Evolutionary conservation across 192 early-diverging fungal species (phyloP).

Genomic region (Coemansia sp.): DNA sequence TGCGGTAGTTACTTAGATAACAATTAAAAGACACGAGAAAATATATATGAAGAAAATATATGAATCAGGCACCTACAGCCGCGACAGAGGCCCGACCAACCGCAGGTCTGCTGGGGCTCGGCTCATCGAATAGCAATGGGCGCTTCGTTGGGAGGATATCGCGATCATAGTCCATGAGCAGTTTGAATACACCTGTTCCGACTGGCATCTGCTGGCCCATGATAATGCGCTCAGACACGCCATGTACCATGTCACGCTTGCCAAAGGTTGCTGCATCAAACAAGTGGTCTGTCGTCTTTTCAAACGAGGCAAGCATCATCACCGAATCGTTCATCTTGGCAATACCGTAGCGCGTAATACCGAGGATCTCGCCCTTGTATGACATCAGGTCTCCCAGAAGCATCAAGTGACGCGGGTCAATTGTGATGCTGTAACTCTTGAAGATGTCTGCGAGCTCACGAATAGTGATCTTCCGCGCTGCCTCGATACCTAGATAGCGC

Average conservation of each 20-base stretch:
- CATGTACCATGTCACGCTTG: slow-evolving; percentile 89
- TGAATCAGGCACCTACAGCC: neutral
- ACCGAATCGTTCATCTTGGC: slow-evolving; percentile 99
- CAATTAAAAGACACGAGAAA: too few relatives aligned
- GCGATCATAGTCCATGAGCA: slow-evolving; percentile 71
- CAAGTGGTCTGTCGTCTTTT: slow-evolving; percentile 99
- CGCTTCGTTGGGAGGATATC: slow-evolving; percentile 60
- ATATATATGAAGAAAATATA: too few relatives aligned
- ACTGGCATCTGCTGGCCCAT: slow-evolving; percentile 98
- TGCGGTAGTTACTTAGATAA: too few relatives aligned
- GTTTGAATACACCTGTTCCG: slow-evolving; percentile 94
- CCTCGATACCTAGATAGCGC: slow-evolving; percentile 93
- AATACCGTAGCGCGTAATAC: slow-evolving; percentile 98
- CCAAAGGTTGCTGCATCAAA: slow-evolving; percentile 97
- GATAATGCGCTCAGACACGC: slow-evolving; percentile 98
- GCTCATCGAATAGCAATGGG: slow-evolving; percentile 66
- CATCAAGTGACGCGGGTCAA: slow-evolving; percentile 95
- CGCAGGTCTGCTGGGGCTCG: slow-evolving; percentile 24
- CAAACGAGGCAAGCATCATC: slow-evolving; percentile 98
- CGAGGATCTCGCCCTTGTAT: slow-evolving; percentile 96
- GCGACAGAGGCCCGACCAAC: neutral
- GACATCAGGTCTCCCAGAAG: slow-evolving; percentile 98
- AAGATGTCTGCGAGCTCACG: slow-evolving; percentile 87
- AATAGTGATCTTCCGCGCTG: slow-evolving; percentile 87
- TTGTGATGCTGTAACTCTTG: slow-evolving; percentile 86